Evolutionary conservation across 306 rosid species (phyloP), one percentile per base, ranked within the genome.

Genomic region (Corylus heterophylla): DNA sequence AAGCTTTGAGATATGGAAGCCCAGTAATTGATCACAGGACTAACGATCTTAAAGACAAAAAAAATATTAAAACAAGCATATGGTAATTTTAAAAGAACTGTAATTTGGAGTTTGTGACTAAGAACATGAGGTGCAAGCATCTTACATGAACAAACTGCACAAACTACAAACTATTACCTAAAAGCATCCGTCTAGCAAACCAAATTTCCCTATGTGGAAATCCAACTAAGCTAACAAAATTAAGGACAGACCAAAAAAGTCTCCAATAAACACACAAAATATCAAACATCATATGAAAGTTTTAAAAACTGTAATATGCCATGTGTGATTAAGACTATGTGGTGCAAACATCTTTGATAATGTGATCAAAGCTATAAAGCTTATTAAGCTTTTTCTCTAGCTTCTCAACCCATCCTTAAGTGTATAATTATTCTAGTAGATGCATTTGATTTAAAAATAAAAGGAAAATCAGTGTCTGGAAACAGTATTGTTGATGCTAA

Each of bases 401-500:
- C 42, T 52, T 17, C 27, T 52, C 11, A 12, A 8, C n/a, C 0
- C 11, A 37, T 18, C 61, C 47, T 14, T 69, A 17, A 63, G 42
- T 78, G 39, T 61, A 73, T n/a, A 69, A 4, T 5, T 58, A 39
- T 54, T 66, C 56, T 18, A 78, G 49, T 59, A 50, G 76, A 61
- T 58, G 76, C 22, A 55, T 76, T 44, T 67, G 56, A 29, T 63
- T 56, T 44, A 55, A 42, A 11, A 31, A 67, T 5, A 42, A 44
- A 45, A 44, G 73, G 51, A 2, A 45, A 69, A 44, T 17, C 20
- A 42, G 73, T 13, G 73, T 39, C 25, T 39, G 20, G 22, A 48
- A 84, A 54, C 3, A 79, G 39, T 73, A 77, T 17, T 78, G 73
- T 47, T 61, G 71, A 17, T 59, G 79, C 76, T 27, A 63, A 16